These are phyloP conservation scores for Claviceps sp. DNA, from an alignment of 2,329 filamentous ascomycete genomes.

Conservation along the genomic window DNA sequence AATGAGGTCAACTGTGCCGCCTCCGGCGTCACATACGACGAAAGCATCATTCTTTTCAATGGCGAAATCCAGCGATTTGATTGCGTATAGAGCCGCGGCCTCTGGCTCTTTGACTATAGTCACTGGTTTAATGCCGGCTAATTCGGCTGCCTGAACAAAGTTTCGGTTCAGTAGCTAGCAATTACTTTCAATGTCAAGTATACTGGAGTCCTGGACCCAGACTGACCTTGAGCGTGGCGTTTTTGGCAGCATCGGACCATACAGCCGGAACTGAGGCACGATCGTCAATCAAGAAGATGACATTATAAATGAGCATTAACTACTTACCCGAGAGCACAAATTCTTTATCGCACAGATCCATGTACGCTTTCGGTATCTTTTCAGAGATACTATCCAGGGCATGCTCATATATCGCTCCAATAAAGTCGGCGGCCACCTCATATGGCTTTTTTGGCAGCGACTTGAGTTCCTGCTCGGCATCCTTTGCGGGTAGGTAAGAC, in stretches of 20 bases:
- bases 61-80: conserved; percentile 28
- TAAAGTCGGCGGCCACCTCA: conserved; percentile 8
- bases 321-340: conserved; percentile 29
- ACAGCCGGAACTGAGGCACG: conserved; percentile 39
- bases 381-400: conserved; percentile 22
- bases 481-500: not conserved
- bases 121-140: conserved; percentile 28
- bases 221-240: conserved; percentile 24
- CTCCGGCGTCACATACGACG: conserved; percentile 40
- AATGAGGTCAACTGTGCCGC: conserved; percentile 40
- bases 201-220: not conserved
- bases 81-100: conserved; percentile 35
- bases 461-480: conserved; percentile 1
- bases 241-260: conserved; percentile 41
- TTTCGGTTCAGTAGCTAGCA: not conserved
- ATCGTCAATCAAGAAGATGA: not conserved
- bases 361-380: conserved; percentile 6
- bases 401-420: conserved; percentile 11
- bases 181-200: not conserved
- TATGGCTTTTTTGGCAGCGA: conserved; percentile 8
- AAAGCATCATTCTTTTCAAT: conserved; percentile 32
- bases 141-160: conserved; percentile 19
- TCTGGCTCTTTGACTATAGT: conserved; percentile 37
- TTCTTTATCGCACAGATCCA: conserved; percentile 11
- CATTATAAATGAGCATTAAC: conserved; percentile 16